Evolutionary conservation across 495 filamentous ascomycete genomes (phyloP).

Genomic region (Hypoxylon cercidicola): DNA sequence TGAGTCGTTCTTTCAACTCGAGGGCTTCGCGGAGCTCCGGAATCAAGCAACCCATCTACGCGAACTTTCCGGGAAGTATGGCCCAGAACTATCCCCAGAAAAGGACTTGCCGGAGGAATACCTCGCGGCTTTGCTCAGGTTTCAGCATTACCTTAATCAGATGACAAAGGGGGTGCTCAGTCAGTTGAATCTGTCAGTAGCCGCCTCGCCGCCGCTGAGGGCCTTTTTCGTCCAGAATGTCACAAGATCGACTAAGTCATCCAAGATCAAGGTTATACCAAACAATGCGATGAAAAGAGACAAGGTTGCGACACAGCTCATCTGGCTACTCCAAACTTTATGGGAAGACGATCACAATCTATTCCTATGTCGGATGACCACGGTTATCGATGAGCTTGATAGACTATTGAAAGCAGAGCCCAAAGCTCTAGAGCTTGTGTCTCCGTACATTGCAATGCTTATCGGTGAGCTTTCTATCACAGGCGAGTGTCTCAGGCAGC

Average conservation of each 20-base stretch:
- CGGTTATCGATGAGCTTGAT: slow-evolving; percentile 59
- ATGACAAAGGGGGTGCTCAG: slow-evolving; percentile 26
- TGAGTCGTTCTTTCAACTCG: background rate
- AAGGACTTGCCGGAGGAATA: slow-evolving; percentile 53
- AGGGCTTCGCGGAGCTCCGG: slow-evolving; percentile 45
- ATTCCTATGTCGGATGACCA: slow-evolving; percentile 43
- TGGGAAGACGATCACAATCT: slow-evolving; percentile 42
- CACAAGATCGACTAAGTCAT: background rate
- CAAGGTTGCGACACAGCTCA: slow-evolving; percentile 37
- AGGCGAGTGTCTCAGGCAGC: slow-evolving; percentile 51
- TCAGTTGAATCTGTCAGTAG: slow-evolving; percentile 34
- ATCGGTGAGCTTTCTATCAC: slow-evolving; percentile 60
- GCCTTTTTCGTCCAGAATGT: slow-evolving; percentile 34
- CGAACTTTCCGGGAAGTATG: slow-evolving; percentile 45
- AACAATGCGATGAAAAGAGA: slow-evolving; percentile 24
- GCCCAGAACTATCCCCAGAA: slow-evolving; percentile 36
- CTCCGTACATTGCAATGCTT: slow-evolving; percentile 43
- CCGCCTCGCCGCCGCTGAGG: slow-evolving; percentile 53
- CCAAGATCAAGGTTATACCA: background rate
- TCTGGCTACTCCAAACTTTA: slow-evolving; percentile 49
- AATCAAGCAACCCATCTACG: slow-evolving; percentile 44
- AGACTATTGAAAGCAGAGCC: slow-evolving; percentile 52
- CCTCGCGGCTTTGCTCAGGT: slow-evolving; percentile 45
- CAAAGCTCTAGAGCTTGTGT: slow-evolving; percentile 50
- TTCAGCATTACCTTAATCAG: slow-evolving; percentile 49